Conservation (phyloP, 2,329 filamentous ascomycete genomes). For the Apiospora kogelbergensis region DNA sequence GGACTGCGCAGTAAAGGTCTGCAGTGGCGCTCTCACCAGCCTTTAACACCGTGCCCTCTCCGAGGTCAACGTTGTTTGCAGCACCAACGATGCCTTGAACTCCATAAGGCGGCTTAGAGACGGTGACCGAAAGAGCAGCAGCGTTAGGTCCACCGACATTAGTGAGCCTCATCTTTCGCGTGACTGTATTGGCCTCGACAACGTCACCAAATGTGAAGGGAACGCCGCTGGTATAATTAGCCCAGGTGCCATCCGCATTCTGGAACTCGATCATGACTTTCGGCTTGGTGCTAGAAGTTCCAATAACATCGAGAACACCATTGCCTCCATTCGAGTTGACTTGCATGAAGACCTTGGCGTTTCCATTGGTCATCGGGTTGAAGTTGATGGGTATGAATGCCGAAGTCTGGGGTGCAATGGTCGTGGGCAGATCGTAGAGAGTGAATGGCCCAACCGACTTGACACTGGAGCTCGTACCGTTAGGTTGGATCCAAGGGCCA, state of each 20-base stretch:
- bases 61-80: conserved; percentile 56
- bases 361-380: conserved; percentile 44
- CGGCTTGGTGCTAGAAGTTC: conserved; percentile 48
- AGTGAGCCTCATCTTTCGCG: conserved; percentile 51
- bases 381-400: conserved; percentile 47
- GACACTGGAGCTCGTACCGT: conserved; percentile 32
- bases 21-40: conserved; percentile 53
- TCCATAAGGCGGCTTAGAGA: conserved; percentile 62
- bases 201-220: conserved; percentile 58
- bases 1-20: conserved; percentile 53
- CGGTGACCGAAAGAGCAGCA: conserved; percentile 52
- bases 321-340: conserved; percentile 50
- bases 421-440: conserved; percentile 45
- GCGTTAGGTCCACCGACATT: conserved; percentile 52
- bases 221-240: conserved; percentile 39
- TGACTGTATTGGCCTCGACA: conserved; percentile 47
- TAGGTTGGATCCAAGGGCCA: conserved; percentile 44
- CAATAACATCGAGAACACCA: conserved; percentile 47
- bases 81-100: conserved; percentile 53
- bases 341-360: conserved; percentile 48
- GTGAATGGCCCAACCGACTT: conserved; percentile 47
- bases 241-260: conserved; percentile 52
- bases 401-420: conserved; percentile 39
- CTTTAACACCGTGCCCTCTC: conserved; percentile 52
- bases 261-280: conserved; percentile 55